Conservation (phyloP, 306 rosid genomes). For the Quercus engelmannii region DNA sequence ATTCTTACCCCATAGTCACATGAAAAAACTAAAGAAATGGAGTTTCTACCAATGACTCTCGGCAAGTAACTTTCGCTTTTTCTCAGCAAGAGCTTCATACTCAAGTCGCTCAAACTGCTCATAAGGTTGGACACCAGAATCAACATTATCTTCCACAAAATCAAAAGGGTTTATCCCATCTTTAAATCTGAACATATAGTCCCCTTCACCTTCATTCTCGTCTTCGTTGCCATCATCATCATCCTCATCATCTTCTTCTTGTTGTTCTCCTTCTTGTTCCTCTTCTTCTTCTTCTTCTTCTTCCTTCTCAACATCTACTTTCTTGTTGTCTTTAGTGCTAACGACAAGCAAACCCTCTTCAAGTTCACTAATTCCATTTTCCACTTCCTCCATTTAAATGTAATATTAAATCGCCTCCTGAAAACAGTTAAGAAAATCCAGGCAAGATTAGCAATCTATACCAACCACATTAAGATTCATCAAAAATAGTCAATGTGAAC, state of each 20-base stretch:
- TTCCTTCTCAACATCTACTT: neutral
- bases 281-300: constrained; percentile 16
- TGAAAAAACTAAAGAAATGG: neutral
- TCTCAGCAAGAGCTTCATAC: constrained; percentile 63
- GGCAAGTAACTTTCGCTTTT: constrained; percentile 55
- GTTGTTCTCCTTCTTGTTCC: constrained; percentile 1
- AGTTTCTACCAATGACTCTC: constrained; percentile 28
- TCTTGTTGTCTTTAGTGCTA: neutral
- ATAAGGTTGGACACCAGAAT: constrained; percentile 44
- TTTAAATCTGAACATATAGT: constrained; percentile 53
- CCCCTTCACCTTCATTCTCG: constrained; percentile 41
- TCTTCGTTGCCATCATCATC: constrained; percentile 43
- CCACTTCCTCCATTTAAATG: too few species aligned
- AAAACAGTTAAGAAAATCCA: neutral
- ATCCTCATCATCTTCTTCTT: constrained; percentile 13
- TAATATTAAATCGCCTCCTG: too few species aligned
- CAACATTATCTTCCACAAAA: constrained; percentile 45
- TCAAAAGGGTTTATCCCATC: constrained; percentile 65
- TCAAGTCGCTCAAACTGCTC: constrained; percentile 62
- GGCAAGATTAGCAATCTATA: neutral
- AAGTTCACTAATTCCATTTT: neutral
- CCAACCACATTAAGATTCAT: neutral
- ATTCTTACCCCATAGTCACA: neutral
- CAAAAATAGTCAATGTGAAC: too few species aligned
- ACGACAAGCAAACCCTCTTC: constrained; percentile 8